Evolutionary conservation across 768 basidiomycete species (phyloP).

Genomic region (Lactifluus hygrophoroides): DNA sequence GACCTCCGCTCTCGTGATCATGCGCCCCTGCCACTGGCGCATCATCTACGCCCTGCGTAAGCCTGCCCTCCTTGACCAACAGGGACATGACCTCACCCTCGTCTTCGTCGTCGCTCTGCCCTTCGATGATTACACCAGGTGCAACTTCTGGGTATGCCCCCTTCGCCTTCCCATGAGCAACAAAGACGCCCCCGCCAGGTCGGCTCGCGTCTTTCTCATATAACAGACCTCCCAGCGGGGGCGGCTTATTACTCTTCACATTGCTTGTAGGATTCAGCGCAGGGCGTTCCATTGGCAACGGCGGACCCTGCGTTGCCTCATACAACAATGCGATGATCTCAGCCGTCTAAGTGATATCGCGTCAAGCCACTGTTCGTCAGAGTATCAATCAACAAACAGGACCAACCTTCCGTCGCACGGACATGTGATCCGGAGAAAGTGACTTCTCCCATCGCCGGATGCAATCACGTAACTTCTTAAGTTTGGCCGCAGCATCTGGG

Average conservation of each 20-base stretch:
- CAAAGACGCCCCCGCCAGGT: conserved; percentile 82
- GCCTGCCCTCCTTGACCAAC: conserved; percentile 6
- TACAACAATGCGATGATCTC: conserved; percentile 90
- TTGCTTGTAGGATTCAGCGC: conserved; percentile 75
- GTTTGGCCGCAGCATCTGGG: conserved; percentile 57
- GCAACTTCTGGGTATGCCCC: conserved; percentile 36
- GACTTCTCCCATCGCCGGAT: conserved; percentile 82
- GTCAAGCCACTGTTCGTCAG: conserved; percentile 5
- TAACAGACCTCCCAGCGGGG: conserved; percentile 41
- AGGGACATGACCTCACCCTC: conserved; percentile 16
- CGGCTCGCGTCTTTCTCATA: conserved; percentile 74
- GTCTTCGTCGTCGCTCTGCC: conserved; percentile 31
- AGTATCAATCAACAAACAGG: conserved; percentile 26
- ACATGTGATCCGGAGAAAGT: conserved; percentile 90
- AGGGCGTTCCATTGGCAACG: conserved; percentile 41
- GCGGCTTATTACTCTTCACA: conserved; percentile 49
- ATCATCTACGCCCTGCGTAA: conserved; percentile 11
- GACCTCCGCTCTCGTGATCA: conserved; percentile 29
- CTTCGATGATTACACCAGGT: conserved; percentile 45
- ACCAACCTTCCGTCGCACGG: conserved; percentile 78
- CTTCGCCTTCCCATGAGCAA: conserved; percentile 39
- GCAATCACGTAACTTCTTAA: conserved; percentile 76
- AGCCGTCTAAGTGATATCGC: conserved; percentile 50
- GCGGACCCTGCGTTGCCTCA: conserved; percentile 83
- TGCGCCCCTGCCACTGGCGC: conserved; percentile 3